Conservation (phyloP, 75 land plant species). For the Larix kaempferi region DNA sequence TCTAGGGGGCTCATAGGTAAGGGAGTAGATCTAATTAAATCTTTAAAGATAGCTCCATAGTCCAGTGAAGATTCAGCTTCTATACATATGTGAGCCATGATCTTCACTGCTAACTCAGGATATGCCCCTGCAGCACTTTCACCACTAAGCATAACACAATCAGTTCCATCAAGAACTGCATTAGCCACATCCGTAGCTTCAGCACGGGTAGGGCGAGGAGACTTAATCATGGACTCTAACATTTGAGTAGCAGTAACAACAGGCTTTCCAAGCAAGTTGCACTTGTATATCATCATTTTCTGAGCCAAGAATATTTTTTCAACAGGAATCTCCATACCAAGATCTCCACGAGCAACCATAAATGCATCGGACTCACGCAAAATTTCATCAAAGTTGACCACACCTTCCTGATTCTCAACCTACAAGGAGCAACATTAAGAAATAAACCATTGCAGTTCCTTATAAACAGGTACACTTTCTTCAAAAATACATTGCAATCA, state of each 20-base stretch:
- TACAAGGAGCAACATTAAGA: constrained; percentile 14
- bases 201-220: constrained; percentile 86
- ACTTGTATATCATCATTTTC: constrained; percentile 97
- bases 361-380: constrained; percentile 78
- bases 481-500: background rate
- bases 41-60: constrained; percentile 73
- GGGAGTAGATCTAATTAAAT: constrained; percentile 59
- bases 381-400: constrained; percentile 88
- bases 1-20: constrained; percentile 93
- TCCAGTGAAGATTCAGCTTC: constrained; percentile 88
- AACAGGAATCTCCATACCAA: constrained; percentile 95
- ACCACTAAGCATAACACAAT: constrained; percentile 90
- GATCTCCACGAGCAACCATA: constrained; percentile 95
- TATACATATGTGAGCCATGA: constrained; percentile 81
- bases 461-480: background rate
- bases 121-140: constrained; percentile 93
- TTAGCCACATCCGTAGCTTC: constrained; percentile 96
- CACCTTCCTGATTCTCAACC: constrained; percentile 96
- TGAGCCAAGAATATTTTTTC: constrained; percentile 92
- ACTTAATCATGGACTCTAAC: constrained; percentile 97
- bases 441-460: background rate
- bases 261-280: constrained; percentile 84
- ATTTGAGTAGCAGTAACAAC: constrained; percentile 96
- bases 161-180: constrained; percentile 88
- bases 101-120: constrained; percentile 81